Evolutionary conservation across 192 early-diverging fungal species (phyloP), one percentile per base, ranked within the genome.

Genomic region (Phycomyces nitens): DNA sequence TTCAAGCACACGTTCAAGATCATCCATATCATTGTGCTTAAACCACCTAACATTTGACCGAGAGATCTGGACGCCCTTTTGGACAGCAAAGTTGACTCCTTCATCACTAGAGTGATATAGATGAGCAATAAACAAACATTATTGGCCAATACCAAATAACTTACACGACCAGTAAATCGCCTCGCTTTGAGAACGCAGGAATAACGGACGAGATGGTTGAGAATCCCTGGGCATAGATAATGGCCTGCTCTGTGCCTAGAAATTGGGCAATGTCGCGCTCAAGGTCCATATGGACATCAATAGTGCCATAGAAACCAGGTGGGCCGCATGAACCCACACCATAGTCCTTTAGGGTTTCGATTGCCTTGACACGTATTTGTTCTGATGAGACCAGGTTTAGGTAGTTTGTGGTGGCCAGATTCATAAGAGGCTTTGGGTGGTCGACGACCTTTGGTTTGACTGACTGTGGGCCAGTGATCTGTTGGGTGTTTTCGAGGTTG

Each of bases 11-110:
- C 86, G 86, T 72, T 99, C 94, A 18, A 99, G 75, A 65, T 99
- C 95, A 10, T 86, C 80, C 91, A 99, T 90, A 68, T 99, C 94
- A 73, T 99, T 97, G 80, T 99, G 96, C 67, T 95, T 95, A 73
- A 86, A 99, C 79, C 82, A 95, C 64, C 87, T 85, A 54, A 99
- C 84, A 69, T 81, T 89, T 58, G 90, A 93, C 42, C 96, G 82
- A 20, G 95, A 94, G 44, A 97, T 89, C 64, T 86, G 83, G 14
- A 92, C 82, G 18, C 93, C 95, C 67, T 94, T 94, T 61, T 95
- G 92, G 52, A 95, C 79, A 2, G 93, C 82, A 81, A 96, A 94
- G 67, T 80, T 89, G 65, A 91, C 84, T 41, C 85, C 90, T 29
- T 95, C 92, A 68, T 99, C 96, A 60, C 93, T 93, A 66, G 41